Evolutionary conservation across 768 basidiomycete genomes (phyloP).

Genomic region (Suillus paluster): DNA sequence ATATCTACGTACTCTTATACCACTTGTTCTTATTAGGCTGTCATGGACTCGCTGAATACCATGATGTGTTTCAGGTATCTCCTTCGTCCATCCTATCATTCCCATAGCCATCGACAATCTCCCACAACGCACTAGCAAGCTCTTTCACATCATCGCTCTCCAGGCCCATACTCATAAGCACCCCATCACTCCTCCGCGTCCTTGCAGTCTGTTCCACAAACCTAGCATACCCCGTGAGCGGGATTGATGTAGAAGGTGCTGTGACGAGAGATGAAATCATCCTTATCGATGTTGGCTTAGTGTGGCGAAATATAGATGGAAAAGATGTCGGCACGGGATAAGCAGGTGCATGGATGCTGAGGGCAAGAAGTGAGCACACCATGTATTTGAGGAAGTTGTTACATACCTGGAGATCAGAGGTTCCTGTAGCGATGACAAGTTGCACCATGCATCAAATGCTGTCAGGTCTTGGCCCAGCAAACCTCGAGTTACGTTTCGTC

Average conservation of each 20-base stretch:
- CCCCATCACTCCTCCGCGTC: conserved; percentile 36
- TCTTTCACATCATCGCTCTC: conserved; percentile 63
- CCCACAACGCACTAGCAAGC: conserved; percentile 62
- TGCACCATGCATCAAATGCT: conserved; percentile 46
- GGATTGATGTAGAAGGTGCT: conserved; percentile 39
- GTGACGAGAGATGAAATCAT: conserved; percentile 52
- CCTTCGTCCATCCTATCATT: conserved; percentile 25
- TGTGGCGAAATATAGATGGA: conserved; percentile 46
- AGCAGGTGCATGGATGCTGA: conserved; percentile 51
- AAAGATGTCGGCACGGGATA: conserved; percentile 68
- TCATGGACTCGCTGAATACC: not conserved
- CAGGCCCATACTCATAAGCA: conserved; percentile 42
- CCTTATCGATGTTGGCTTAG: conserved; percentile 22
- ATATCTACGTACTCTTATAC: not conserved
- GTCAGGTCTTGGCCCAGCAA: conserved; percentile 44
- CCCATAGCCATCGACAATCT: conserved; percentile 51
- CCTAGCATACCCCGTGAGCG: conserved; percentile 57
- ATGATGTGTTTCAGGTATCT: conserved; percentile 16
- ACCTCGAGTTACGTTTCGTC: conserved; percentile 64
- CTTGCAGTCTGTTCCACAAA: conserved; percentile 51
- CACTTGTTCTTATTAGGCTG: not conserved
- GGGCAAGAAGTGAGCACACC: conserved; percentile 9
- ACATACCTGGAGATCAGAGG: conserved; percentile 44
- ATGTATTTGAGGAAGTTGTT: conserved; percentile 3
- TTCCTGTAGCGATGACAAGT: conserved; percentile 31